These are phyloP conservation scores for Uronychia setigera DNA, from an alignment of 73 alveolate species.

Conservation along the genomic window DNA sequence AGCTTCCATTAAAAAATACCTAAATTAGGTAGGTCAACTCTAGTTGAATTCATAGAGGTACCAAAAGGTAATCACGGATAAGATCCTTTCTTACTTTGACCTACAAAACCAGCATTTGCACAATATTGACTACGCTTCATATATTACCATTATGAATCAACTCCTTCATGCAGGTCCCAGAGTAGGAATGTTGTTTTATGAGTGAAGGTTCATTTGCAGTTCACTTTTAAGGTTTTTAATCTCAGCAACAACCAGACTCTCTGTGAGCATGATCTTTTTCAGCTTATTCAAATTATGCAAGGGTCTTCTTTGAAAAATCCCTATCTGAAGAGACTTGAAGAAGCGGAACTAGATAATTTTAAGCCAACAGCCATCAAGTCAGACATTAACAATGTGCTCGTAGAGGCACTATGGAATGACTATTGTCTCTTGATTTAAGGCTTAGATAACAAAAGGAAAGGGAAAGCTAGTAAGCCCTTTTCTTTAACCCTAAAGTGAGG, in stretches of 20 bases:
- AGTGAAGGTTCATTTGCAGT: background rate
- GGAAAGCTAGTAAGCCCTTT: background rate
- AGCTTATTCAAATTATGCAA: background rate
- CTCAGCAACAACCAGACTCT: background rate
- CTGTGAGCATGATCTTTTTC: constrained; percentile 15
- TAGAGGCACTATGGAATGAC: background rate
- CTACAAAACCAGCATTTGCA: background rate
- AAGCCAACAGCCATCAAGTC: background rate
- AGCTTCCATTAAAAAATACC: background rate
- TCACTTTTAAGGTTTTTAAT: constrained; percentile 5
- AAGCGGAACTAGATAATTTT: background rate
- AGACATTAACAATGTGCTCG: background rate
- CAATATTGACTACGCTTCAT: background rate
- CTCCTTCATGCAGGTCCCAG: background rate
- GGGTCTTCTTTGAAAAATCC: background rate
- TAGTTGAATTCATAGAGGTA: background rate
- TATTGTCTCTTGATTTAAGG: background rate
- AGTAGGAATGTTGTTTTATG: background rate
- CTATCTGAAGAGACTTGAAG: background rate
- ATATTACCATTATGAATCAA: background rate
- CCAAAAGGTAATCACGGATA: constrained; percentile 8
- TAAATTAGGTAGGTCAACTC: background rate
- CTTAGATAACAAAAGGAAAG: background rate
- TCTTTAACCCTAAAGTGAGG: background rate
- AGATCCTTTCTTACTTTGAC: constrained; percentile 3